Evolutionary conservation across 1,139 yeast genomes (phyloP), one percentile per base, ranked within the genome.

Genomic region (Yamadazyma mexicana): DNA sequence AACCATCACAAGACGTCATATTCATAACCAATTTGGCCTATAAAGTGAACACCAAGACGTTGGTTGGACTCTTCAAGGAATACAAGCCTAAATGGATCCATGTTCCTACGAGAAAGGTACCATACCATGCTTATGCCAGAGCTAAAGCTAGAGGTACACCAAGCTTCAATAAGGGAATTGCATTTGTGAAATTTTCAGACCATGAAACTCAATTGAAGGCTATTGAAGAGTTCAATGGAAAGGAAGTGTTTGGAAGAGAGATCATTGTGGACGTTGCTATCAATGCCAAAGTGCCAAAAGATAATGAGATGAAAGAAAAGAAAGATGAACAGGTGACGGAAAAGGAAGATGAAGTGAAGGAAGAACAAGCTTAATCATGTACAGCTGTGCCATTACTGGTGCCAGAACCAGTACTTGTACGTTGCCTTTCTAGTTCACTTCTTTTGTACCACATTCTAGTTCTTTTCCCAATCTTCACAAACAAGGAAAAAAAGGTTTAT

Each of bases 141-240:
- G 61, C 71, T 49, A 65, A 60, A 47, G 68, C 62, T 24, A 54
- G 59, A 40, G 71, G 69, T 32, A 68, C 65, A 46, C 55, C 64
- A 40, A 69, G 74, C 49, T 75, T 65, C 58, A 79, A 79, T 58
- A 78, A 76, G 59, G 86, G 87, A 35, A 77, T 77, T 60, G 86
- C 84, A 3, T 81, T 81, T 60, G 77, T 79, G 43, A 77, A 72
- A 51, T 77, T 81, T 51, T 55, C 67, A 29, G 58, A 58, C 49
- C 75, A 73, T 47, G 77, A 72, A 46, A 55, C 58, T 33, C 83
- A 78, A 56, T 59, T 65, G 53, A 52, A 61, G 49, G 81, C 79
- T 12, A 69, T 79, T 45, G 67, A 64, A 23, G 68, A 75, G 48
- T 77, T 73, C 56, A 71, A 77, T 46, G 84, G 83, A 34, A 64